These are phyloP conservation scores for Thinopyrum elongatum DNA, from an alignment of 176 grass and related monocot genomes.

Conservation along the genomic window DNA sequence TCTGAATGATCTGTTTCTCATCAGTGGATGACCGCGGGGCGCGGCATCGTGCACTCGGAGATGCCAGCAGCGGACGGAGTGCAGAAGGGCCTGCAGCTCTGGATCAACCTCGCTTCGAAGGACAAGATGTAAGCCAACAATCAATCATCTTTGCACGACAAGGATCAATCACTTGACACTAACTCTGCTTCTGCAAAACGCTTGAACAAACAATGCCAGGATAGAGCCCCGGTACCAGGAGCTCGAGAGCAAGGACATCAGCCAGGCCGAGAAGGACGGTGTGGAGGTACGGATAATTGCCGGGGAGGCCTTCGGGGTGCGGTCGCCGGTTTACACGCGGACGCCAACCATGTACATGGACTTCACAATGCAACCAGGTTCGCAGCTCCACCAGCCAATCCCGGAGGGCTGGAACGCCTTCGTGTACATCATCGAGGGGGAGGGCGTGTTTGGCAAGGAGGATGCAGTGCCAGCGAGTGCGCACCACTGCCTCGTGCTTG, in stretches of 20 bases:
- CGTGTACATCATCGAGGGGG: conserved; percentile 74
- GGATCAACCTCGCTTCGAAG: conserved; percentile 89
- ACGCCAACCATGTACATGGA: conserved; percentile 20
- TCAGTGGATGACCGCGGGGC: conserved; percentile 94
- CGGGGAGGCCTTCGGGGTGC: conserved; percentile 49
- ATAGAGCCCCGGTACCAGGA: conserved; percentile 87
- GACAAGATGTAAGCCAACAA: too few species aligned
- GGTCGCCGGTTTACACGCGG: conserved; percentile 49
- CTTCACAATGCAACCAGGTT: conserved; percentile 55
- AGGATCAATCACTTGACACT: neutral
- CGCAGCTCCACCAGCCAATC: conserved; percentile 51
- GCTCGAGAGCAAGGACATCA: conserved; percentile 72
- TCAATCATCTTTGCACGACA: too few species aligned
- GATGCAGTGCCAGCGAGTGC: neutral
- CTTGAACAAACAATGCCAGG: conserved; percentile 39
- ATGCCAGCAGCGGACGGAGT: conserved; percentile 71
- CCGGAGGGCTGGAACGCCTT: conserved; percentile 74
- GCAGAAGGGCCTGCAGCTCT: conserved; percentile 82
- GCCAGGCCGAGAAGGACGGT: conserved; percentile 48
- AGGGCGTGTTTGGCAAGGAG: conserved; percentile 61
- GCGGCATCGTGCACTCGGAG: conserved; percentile 94
- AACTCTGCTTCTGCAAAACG: too few species aligned
- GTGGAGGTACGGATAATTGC: conserved; percentile 29
- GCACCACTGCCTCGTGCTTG: conserved; percentile 66
- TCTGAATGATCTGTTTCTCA: neutral